phyloP scores from a whole-genome alignment of 495 filamentous ascomycete genomes.

The Cercophora sp. region DNA sequence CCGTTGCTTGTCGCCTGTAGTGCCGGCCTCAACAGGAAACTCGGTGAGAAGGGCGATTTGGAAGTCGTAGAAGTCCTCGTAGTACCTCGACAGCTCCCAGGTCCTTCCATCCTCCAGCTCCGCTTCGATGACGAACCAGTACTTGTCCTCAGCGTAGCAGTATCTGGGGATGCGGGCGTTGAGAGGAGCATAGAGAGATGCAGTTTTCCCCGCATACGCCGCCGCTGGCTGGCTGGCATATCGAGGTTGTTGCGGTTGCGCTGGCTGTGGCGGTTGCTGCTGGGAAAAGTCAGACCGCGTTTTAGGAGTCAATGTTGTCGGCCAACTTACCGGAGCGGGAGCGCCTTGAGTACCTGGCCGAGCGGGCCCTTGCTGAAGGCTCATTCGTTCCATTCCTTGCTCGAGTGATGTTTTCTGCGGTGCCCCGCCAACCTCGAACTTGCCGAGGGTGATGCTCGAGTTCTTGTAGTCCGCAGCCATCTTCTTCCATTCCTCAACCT shows the following conservation, averaged over 20 bases:
- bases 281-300: constrained; percentile 3
- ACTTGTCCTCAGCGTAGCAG: constrained; percentile 95
- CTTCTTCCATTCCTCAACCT: constrained; percentile 99
- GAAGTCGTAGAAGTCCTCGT: constrained; percentile 98
- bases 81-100: constrained; percentile 91
- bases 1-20: constrained; percentile 68
- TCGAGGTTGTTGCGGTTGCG: constrained; percentile 27
- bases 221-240: constrained; percentile 29
- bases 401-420: constrained; percentile 47
- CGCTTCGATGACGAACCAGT: constrained; percentile 96
- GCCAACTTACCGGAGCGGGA: constrained; percentile 38
- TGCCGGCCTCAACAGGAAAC: constrained; percentile 89
- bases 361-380: constrained; percentile 49
- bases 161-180: constrained; percentile 86
- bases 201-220: constrained; percentile 35
- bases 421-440: constrained; percentile 63
- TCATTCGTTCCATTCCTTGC: constrained; percentile 77
- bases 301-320: background rate
- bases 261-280: constrained; percentile 20
- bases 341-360: constrained; percentile 44
- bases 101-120: constrained; percentile 84
- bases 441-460: constrained; percentile 92
- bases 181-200: constrained; percentile 49
- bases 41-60: constrained; percentile 92
- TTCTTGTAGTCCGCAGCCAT: constrained; percentile 99